Evolutionary conservation across 2,329 filamentous ascomycete genomes (phyloP).

Genomic region (Phialophora expanda): DNA sequence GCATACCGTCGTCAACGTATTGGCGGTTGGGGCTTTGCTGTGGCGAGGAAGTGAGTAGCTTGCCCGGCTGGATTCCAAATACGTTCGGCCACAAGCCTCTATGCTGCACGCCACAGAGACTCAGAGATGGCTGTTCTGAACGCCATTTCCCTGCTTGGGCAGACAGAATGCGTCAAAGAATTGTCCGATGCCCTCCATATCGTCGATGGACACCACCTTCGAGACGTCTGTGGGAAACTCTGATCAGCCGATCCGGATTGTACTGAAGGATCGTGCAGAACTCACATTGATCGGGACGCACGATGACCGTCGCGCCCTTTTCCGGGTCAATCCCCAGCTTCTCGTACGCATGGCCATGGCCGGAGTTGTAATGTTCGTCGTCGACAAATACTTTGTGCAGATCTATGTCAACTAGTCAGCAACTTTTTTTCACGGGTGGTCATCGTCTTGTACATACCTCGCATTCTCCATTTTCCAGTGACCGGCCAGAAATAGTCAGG

Average conservation of each 20-base stretch:
- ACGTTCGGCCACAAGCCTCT: neutral
- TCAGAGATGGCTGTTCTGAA: conserved; percentile 13
- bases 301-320: conserved; percentile 57
- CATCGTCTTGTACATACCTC: conserved; percentile 49
- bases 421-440: neutral
- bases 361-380: conserved; percentile 60
- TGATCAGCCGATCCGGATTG: conserved; percentile 2
- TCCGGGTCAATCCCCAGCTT: conserved; percentile 58
- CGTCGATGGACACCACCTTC: conserved; percentile 45
- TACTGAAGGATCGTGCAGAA: conserved; percentile 15
- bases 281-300: conserved; percentile 68
- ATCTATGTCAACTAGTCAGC: conserved; percentile 47
- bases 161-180: conserved; percentile 46
- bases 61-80: neutral
- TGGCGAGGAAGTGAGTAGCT: conserved; percentile 16
- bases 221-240: conserved; percentile 45
- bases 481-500: conserved; percentile 62
- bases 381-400: conserved; percentile 65
- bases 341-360: conserved; percentile 64
- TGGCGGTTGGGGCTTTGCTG: conserved; percentile 50
- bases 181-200: conserved; percentile 43
- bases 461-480: conserved; percentile 61
- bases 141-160: conserved; percentile 12
- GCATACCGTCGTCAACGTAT: conserved; percentile 75
- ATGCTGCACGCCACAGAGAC: neutral